phyloP scores from a whole-genome alignment of 225 moss, liverwort and hornwort species.

The Ulota crispa region DNA sequence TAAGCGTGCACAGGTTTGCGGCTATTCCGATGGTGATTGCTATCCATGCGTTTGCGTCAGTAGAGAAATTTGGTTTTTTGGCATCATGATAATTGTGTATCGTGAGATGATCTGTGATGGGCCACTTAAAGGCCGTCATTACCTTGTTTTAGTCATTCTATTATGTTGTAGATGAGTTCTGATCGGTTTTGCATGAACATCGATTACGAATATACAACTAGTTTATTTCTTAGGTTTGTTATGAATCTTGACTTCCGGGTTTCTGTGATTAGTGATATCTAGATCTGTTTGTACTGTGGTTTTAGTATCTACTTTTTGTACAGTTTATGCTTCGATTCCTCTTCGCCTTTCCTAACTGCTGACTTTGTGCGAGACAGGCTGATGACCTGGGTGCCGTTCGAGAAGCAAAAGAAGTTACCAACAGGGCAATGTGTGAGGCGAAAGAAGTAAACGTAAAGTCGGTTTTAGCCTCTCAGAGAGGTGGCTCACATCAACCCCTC shows the following conservation, averaged over 20 bases:
- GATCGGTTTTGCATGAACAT: neutral
- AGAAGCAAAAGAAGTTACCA: constrained; percentile 80
- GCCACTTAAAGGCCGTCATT: neutral
- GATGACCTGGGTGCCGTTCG: constrained; percentile 75
- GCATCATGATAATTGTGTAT: neutral
- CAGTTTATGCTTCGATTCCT: neutral
- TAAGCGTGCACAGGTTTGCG: constrained; percentile 83
- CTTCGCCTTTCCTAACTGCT: constrained; percentile 23
- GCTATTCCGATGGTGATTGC: constrained; percentile 22
- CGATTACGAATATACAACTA: neutral
- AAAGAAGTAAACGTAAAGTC: constrained; percentile 78
- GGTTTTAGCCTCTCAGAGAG: constrained; percentile 68
- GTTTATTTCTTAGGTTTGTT: neutral
- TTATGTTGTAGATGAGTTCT: constrained; percentile 5
- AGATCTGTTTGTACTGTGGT: neutral
- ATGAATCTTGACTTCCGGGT: neutral
- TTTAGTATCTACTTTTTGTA: neutral
- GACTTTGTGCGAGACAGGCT: constrained; percentile 48
- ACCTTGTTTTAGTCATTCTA: neutral
- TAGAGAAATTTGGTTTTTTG: neutral
- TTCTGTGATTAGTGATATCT: constrained; percentile 10
- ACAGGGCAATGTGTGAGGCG: constrained; percentile 68
- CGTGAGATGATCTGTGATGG: constrained; percentile 7
- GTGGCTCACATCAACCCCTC: constrained; percentile 56
- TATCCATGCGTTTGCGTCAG: constrained; percentile 3